Evolutionary conservation across 371 early-diverging fungal genomes (phyloP), one percentile per base, ranked within the genome.

Genomic region (Zopfochytrium polystomum): DNA sequence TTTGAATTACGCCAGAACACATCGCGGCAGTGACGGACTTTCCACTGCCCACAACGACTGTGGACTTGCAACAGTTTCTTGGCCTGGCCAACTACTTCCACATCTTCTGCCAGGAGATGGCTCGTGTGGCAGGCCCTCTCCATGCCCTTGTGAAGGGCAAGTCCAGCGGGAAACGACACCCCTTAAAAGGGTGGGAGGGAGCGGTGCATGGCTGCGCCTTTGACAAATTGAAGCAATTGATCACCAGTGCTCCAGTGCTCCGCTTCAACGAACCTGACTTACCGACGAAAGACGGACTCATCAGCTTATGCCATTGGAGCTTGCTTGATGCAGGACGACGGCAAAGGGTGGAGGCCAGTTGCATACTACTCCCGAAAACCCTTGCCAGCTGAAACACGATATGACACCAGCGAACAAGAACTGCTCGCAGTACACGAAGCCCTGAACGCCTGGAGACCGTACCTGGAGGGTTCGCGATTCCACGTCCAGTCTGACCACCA

Each of bases 71-170:
- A 49, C 56, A 52, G 1, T 81, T 85, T 63, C 62, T 81, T 0
- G 84, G 85, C 0, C 60, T 80, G 6, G 57, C 72, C 2, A 80
- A 78, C 20, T 86, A 69, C 60, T 83, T 82, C 67, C 73, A 76
- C 0, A 67, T 71, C 11, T 84, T 83, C 48, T 79, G 85, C 6
- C 26, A 49, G 0, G 26, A 73, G 13, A 82, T 66, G 51, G 58
- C 83, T 1, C 3, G 70, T 13, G 61, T 79, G 2, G 70, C 76
- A 0, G 15, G 35, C 5, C 80, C 78, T 1, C 20, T 85, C 1
- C 72, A 75, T 34, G 43, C n/a, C 4, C 42, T 60, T 7, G 26
- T 46, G 26, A 50, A 43, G 27, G 42, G 38, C 35, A 11, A 23
- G 27, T 2, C 11, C 22, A 18, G 2, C 22, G 50, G 70, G 3